These are phyloP conservation scores for Ustilago vetiveriae DNA, from an alignment of 1,284 basidiomycete genomes.

Conservation along the genomic window DNA sequence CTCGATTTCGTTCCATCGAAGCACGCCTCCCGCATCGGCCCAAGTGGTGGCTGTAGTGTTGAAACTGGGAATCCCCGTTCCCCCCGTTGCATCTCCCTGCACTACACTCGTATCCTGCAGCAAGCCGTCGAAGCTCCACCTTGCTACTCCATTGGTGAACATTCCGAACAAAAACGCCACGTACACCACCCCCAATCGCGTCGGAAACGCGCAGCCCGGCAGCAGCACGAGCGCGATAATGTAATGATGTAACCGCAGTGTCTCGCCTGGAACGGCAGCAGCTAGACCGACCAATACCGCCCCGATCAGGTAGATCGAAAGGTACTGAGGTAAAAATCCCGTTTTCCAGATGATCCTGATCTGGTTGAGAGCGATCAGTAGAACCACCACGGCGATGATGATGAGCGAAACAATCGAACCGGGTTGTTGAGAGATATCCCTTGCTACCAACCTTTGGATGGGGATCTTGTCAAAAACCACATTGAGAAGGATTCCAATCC, in stretches of 20 bases:
- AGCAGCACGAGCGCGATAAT: slow-evolving; percentile 79
- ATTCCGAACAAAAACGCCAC: slow-evolving; percentile 83
- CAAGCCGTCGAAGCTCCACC: slow-evolving; percentile 76
- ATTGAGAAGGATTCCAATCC: slow-evolving; percentile 73
- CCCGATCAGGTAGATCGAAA: slow-evolving; percentile 70
- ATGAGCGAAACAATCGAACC: slow-evolving; percentile 80
- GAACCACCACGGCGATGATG: slow-evolving; percentile 74
- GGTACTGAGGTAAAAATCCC: slow-evolving; percentile 80
- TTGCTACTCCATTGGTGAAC: slow-evolving; percentile 71
- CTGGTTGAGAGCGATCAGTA: slow-evolving; percentile 74
- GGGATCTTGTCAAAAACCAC: slow-evolving; percentile 63
- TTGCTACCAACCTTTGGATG: slow-evolving; percentile 73
- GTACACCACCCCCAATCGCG: slow-evolving; percentile 78
- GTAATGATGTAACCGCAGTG: slow-evolving; percentile 70
- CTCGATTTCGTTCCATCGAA: slow-evolving; percentile 75
- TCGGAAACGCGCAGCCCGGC: slow-evolving; percentile 82
- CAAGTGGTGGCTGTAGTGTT: slow-evolving; percentile 57
- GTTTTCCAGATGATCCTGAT: slow-evolving; percentile 83
- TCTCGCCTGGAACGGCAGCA: slow-evolving; percentile 74
- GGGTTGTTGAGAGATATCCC: slow-evolving; percentile 76
- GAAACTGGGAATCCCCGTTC: slow-evolving; percentile 77
- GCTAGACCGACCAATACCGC: slow-evolving; percentile 76
- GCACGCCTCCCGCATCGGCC: slow-evolving; percentile 10
- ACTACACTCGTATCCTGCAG: slow-evolving; percentile 81
- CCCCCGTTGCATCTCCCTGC: slow-evolving; percentile 77